Evolutionary conservation across 2,329 filamentous ascomycete species (phyloP), one percentile per base, ranked within the genome.

Genomic region (Sphaerulina vaccinii): DNA sequence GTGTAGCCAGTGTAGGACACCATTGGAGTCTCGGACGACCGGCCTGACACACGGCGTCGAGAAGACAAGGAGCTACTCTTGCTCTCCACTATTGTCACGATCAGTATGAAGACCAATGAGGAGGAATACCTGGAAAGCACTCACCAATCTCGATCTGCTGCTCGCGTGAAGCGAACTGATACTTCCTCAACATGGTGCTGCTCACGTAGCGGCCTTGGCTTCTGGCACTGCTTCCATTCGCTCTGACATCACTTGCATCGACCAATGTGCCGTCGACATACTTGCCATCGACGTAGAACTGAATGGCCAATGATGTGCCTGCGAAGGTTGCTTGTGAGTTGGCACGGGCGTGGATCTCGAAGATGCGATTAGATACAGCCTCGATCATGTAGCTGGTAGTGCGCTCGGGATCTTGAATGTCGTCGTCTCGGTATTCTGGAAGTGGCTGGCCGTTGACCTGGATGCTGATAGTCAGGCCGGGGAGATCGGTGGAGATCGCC

Each of bases 261-360:
- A 54, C 40, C 5, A 54, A 32, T n/a, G 42, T 38, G 13, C 42
- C 43, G 15, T 56, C 54, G 29, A 54, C 43, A 23, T 54, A 44
- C n/a, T 22, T 39, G 8, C 55, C 55, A 23, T 58, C 53, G 13
- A 53, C 43, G 18, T 40, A 50, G 36, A 55, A 37, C 11, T 58
- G 39, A n/a, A 47, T 50, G 21, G 49, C 32, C 6, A 55, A 35
- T 10, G 42, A 38, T 13, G 35, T 37, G 21, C 52, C 49, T 11
- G 27, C 33, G 33, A 51, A 54, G 15, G 11, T 16, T 5, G 24
- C 27, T 21, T 43, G 33, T 9, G 36, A 8, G 24, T 15, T 32
- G 16, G 44, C 49, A 15, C 11, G 38, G 13, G 41, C 37, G 13
- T 52, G 49, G 10, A 53, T 52, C n/a, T 46, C 27, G 33, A 58